A percentile compares a stretch with the other conserved stretches of the same genome.
Evolutionary conservation across 169 alveolate genomes (phyloP).

Genomic region (Perkinsus marinus): DNA sequence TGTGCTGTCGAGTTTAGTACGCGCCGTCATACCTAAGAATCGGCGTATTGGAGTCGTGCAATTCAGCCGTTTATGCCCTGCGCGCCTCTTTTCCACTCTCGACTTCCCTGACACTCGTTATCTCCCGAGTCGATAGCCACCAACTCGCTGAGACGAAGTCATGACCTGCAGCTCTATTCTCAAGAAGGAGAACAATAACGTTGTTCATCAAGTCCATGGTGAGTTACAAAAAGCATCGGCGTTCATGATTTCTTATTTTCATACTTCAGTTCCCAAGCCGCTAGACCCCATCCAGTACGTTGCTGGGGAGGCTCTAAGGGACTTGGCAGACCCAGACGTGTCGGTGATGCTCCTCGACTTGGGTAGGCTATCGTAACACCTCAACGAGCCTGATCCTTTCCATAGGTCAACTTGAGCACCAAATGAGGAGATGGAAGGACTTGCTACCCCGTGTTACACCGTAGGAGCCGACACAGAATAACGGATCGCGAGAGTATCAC

Average conservation of each 20-base stretch:
- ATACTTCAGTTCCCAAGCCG: background rate
- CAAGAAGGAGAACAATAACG: background rate
- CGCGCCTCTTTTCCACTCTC: background rate
- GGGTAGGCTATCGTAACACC: background rate
- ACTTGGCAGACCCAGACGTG: background rate
- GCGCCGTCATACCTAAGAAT: too few relatives aligned
- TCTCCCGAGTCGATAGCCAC: background rate
- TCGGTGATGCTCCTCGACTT: background rate
- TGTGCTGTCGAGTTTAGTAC: background rate
- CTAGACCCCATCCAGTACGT: background rate
- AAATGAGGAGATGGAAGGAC: background rate
- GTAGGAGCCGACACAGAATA: background rate
- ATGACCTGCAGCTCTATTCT: background rate
- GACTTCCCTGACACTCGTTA: background rate
- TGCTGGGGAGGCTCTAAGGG: background rate
- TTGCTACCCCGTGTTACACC: background rate
- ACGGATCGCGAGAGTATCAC: too few relatives aligned
- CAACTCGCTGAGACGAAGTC: background rate
- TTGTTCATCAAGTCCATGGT: background rate
- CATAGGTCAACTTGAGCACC: background rate
- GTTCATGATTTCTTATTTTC: too few relatives aligned
- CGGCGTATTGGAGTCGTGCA: background rate
- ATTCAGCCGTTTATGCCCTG: background rate
- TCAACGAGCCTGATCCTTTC: too few relatives aligned
- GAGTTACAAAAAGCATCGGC: too few relatives aligned